Evolutionary conservation across 768 basidiomycete species (phyloP), one percentile per base, ranked within the genome.

Genomic region (Rhizopogon roseolus): DNA sequence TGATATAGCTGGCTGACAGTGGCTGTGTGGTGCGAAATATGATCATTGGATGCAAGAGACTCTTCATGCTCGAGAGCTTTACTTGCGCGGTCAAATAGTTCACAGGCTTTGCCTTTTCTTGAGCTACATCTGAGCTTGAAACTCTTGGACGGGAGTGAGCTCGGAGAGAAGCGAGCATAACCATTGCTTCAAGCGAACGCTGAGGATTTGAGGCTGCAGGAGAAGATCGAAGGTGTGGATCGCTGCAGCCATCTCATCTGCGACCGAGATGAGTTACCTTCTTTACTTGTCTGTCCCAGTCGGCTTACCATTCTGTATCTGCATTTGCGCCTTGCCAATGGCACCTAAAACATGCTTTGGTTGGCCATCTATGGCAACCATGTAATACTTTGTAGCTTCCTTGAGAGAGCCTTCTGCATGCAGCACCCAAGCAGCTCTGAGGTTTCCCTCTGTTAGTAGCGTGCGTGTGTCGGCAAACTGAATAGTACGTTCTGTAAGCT

Each of bases 391-490:
- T 22, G 78, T 81, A 1, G 92, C 92, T 41, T 86, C 83, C 6
- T 66, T 62, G n/a, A 77, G 61, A 1, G 75, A 75, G 1, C 86
- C 88, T 61, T 88, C 81, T 1, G 83, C 82, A 60, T 95, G 93
- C 13, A 84, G 78, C 2, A 90, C 85, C 16, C 93, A 82, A 2
- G 86, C 96, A 13, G 94, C 85, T 32, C 88, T 80, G 14, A 95
- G 71, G 63, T 93, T 90, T 3, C 93, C 88, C 61, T 97, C 95
- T 1, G 90, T 88, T 28, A 95, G 77, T 14, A 96, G 74, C 0
- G 90, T 79, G 32, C 92, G 75, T 0, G 90, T 93, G 61, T 98
- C 96, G 0, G 95, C 89, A 62, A 90, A 97, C 65, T 98, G 94
- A 39, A 98, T 85, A 0, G 94, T 88, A 49, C 94, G 82, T 63